Evolutionary conservation across 2,329 filamentous ascomycete genomes (phyloP), one percentile per base, ranked within the genome.

Genomic region (Trichoderma citrinoviride): DNA sequence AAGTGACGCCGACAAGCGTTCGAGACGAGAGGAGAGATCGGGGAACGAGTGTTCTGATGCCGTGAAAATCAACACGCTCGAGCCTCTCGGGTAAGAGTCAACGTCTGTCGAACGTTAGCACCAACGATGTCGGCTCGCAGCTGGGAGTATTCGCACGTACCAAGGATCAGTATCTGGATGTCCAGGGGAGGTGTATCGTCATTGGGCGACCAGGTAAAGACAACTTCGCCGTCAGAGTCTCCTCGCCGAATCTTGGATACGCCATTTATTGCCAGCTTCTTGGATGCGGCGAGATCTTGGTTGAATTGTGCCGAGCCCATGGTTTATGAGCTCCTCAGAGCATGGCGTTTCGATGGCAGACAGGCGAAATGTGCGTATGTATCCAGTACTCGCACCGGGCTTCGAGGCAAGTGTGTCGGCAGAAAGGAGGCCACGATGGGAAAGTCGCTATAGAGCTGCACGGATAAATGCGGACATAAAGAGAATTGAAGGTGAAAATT

Each of bases 161-260:
- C 75, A 69, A 76, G 72, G 29, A 71, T 74, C 6, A 80, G 70
- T 5, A 78, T 72, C 19, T 74, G 78, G 7, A 84, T 73, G 23
- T 75, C 69, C 5, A 83, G 65, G 17, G 73, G 67, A 3, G 57
- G 21, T 1, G 66, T 44, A 3, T 78, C 64, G 7, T 56, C 49
- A 3, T 71, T 52, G 61, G 77, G 73, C 10, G 62, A 67, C 66
- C 79, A 90, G 5, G 76, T 80, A 73, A 94, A 90, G 15, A 82
- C 82, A 64, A 96, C 81, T 64, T 90, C 86, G 57, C 90, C 91
- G 74, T 94, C 90, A 37, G 90, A 88, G 5, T 88, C 86, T 17
- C 90, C 90, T 41, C 80, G 78, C 40, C 78, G 77, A 25, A 96
- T 77, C 40, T 80, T 73, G 54, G 77, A 77, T 54, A 95, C 79